Percentiles rank a stretch among this genome's conserved stretches.
Conservation (phyloP, 2,329 filamentous ascomycete species). For the Hymenoscyphus salicellus region DNA sequence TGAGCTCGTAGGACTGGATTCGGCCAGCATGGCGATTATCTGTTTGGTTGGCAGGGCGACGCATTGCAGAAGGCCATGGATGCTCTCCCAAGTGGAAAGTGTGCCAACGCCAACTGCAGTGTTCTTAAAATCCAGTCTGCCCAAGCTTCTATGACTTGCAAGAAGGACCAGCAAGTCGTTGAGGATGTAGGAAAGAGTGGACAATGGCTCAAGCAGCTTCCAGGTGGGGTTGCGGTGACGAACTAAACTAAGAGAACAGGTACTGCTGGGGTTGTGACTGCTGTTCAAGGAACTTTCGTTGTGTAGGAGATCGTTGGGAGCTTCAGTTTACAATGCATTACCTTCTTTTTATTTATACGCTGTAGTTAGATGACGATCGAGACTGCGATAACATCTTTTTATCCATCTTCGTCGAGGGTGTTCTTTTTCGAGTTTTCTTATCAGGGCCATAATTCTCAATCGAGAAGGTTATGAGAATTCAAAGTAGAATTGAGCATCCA, state of each 20-base stretch:
- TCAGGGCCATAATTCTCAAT: too few species aligned
- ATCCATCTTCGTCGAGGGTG: too few species aligned
- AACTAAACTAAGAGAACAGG: neutral
- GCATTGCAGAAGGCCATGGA: conserved; percentile 11
- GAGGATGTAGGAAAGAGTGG: conserved; percentile 9
- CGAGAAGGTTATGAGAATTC: too few species aligned
- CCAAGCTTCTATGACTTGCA: conserved; percentile 5
- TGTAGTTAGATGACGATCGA: too few species aligned
- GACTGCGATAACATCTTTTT: too few species aligned
- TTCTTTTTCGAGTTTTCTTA: too few species aligned
- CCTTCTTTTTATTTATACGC: too few species aligned
- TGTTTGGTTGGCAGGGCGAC: conserved; percentile 14
- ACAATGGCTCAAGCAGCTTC: conserved; percentile 12
- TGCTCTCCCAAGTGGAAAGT: conserved; percentile 4
- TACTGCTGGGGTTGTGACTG: neutral
- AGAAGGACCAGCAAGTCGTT: neutral
- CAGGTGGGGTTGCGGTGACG: conserved; percentile 9
- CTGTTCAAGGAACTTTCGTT: too few species aligned
- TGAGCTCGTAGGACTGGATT: conserved; percentile 8
- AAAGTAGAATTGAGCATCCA: too few species aligned
- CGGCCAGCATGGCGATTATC: conserved; percentile 10
- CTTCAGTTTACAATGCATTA: too few species aligned
- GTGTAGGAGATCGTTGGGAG: too few species aligned
- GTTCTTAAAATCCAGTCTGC: conserved; percentile 5
- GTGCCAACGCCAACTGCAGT: conserved; percentile 4